A percentile compares a stretch with the other conserved stretches of the same genome.
phyloP scores from a whole-genome alignment of 1,284 basidiomycete species.

The Mycosarcoma mackinlayi region DNA sequence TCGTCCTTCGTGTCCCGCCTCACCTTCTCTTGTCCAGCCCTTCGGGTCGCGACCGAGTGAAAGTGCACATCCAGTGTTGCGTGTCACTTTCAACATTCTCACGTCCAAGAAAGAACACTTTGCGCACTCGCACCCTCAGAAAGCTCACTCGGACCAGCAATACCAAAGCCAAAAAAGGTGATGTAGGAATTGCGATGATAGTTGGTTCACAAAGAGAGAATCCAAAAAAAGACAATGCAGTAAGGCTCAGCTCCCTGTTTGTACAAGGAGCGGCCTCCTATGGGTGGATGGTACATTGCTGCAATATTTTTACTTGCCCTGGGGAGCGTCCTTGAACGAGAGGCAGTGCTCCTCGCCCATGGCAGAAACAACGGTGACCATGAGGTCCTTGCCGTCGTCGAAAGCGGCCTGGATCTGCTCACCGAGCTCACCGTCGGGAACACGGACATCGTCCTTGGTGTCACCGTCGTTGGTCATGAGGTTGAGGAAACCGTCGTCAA shows the following conservation, averaged over 20 bases:
- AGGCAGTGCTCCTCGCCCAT: conserved; percentile 94
- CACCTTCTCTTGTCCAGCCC: too few species aligned
- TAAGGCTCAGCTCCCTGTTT: too few species aligned
- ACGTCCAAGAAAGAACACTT: too few species aligned
- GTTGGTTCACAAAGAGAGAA: background rate
- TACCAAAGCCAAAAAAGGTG: background rate
- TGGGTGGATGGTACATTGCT: background rate
- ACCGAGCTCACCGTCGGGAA: conserved; percentile 89
- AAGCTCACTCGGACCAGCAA: too few species aligned
- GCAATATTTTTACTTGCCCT: conserved; percentile 55
- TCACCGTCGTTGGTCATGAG: conserved; percentile 86
- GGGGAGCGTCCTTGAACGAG: conserved; percentile 71
- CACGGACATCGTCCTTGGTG: conserved; percentile 93
- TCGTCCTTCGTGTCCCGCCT: too few species aligned
- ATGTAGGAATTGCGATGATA: background rate
- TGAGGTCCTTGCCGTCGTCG: conserved; percentile 83
- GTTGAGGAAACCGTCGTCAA: conserved; percentile 82
- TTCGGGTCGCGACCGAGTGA: too few species aligned
- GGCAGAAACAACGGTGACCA: conserved; percentile 88
- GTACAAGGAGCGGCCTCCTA: too few species aligned
- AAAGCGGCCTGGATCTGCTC: conserved; percentile 79
- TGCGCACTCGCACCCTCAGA: too few species aligned
- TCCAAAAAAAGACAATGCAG: background rate
- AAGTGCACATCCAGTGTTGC: too few species aligned
- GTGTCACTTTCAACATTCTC: too few species aligned